Percentiles rank a stretch among this genome's conserved stretches.
These are phyloP conservation scores for Ramularia collo-cygni DNA, from an alignment of 2,329 filamentous ascomycete species.

Conservation along the genomic window DNA sequence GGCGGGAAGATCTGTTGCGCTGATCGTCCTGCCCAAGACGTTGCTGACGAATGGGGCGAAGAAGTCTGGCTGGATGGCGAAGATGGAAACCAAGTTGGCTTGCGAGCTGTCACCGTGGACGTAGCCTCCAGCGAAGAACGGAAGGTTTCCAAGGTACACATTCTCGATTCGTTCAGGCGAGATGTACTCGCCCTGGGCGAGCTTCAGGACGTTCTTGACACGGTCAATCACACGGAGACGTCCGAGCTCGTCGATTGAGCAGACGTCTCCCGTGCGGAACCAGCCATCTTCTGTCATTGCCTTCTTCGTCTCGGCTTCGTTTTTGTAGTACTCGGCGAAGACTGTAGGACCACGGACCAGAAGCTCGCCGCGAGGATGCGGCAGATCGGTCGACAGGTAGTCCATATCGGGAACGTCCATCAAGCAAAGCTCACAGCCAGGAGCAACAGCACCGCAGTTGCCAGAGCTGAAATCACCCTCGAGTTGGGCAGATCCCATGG, in stretches of 20 bases:
- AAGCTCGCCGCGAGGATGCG: conserved; percentile 82
- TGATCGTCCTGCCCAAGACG: conserved; percentile 59
- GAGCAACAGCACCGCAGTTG: conserved; percentile 70
- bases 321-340: conserved; percentile 86
- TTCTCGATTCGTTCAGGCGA: conserved; percentile 97
- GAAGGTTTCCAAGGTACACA: conserved; percentile 76
- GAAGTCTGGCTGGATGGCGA: conserved; percentile 76
- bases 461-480: conserved; percentile 65
- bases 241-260: conserved; percentile 73
- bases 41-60: conserved; percentile 78
- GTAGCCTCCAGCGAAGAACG: conserved; percentile 71
- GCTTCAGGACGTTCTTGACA: conserved; percentile 98
- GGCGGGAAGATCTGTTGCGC: conserved; percentile 57
- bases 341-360: conserved; percentile 72
- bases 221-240: conserved; percentile 92
- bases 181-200: conserved; percentile 96
- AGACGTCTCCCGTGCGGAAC: conserved; percentile 96
- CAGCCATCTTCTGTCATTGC: conserved; percentile 80
- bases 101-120: conserved; percentile 86
- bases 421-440: conserved; percentile 67
- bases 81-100: conserved; percentile 74
- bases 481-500: conserved; percentile 64
- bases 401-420: conserved; percentile 90
- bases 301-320: conserved; percentile 78
- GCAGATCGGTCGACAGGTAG: conserved; percentile 81